phyloP scores from a whole-genome alignment of 208 protist genomes.

The Leishmania tropica region DNA sequence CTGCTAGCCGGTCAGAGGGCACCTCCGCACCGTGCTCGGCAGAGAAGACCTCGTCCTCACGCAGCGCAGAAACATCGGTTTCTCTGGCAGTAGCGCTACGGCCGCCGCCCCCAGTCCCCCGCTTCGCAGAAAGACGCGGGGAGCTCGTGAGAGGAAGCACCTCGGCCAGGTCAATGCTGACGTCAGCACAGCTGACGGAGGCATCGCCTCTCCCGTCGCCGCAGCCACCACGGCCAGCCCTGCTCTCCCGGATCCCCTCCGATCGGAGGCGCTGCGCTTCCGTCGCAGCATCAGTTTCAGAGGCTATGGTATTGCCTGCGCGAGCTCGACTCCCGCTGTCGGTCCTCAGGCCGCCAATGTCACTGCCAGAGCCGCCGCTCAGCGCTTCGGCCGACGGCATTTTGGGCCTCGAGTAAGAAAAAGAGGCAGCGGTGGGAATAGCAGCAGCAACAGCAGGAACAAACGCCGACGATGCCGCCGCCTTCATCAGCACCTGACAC shows the following conservation, averaged over 20 bases:
- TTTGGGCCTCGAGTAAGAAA: not conserved
- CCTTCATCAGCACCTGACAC: not conserved
- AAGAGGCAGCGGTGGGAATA: not conserved
- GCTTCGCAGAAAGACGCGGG: not conserved
- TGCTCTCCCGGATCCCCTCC: not conserved
- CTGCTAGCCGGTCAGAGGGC: not conserved
- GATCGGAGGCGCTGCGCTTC: not conserved
- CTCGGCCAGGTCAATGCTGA: not conserved
- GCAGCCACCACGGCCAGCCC: not conserved
- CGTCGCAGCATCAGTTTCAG: not conserved
- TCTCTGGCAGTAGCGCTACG: not conserved
- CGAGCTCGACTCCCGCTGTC: not conserved
- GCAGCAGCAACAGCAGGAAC: not conserved
- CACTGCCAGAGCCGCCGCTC: not conserved
- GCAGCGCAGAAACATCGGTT: not conserved
- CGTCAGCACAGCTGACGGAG: not conserved
- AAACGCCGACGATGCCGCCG: not conserved
- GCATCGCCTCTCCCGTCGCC: not conserved
- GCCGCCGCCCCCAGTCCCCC: no score
- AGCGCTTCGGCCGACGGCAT: not conserved
- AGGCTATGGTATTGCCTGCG: not conserved
- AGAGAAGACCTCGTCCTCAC: not conserved
- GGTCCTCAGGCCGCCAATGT: not conserved
- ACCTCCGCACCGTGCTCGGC: not conserved
- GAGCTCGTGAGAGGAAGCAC: not conserved